These are phyloP conservation scores for Primulina eburnea DNA, from an alignment of 257 asterid species.

Conservation along the genomic window DNA sequence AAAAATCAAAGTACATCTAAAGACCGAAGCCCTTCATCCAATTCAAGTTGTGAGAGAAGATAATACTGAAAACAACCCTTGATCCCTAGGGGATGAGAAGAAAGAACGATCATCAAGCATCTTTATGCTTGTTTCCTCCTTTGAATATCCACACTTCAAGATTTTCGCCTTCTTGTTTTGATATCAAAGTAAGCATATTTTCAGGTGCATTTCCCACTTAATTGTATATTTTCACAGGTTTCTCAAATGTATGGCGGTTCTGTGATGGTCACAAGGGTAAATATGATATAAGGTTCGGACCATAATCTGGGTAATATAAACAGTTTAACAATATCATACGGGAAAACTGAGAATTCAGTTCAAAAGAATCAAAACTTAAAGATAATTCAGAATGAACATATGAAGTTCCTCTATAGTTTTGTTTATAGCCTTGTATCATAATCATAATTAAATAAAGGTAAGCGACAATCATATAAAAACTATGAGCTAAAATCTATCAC, in stretches of 20 bases:
- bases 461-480: neutral
- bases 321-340: neutral
- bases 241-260: constrained; percentile 90
- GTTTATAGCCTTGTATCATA: neutral
- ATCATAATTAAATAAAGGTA: neutral
- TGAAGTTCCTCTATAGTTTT: neutral
- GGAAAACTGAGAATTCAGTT: neutral
- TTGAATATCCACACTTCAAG: constrained; percentile 15
- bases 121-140: constrained; percentile 22
- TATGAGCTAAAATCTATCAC: neutral
- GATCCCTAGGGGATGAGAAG: constrained; percentile 14
- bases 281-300: constrained; percentile 4
- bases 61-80: constrained; percentile 21
- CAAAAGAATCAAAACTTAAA: constrained; percentile 2
- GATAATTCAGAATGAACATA: neutral
- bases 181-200: constrained; percentile 3
- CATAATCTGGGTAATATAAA: neutral
- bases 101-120: neutral
- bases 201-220: constrained; percentile 30
- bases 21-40: constrained; percentile 25
- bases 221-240: constrained; percentile 87
- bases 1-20: constrained; percentile 17
- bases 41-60: constrained; percentile 19
- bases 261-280: constrained; percentile 39
- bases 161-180: constrained; percentile 12